These are phyloP conservation scores for Diatrype stigma DNA, from an alignment of 2,329 filamentous ascomycete genomes.

Conservation along the genomic window DNA sequence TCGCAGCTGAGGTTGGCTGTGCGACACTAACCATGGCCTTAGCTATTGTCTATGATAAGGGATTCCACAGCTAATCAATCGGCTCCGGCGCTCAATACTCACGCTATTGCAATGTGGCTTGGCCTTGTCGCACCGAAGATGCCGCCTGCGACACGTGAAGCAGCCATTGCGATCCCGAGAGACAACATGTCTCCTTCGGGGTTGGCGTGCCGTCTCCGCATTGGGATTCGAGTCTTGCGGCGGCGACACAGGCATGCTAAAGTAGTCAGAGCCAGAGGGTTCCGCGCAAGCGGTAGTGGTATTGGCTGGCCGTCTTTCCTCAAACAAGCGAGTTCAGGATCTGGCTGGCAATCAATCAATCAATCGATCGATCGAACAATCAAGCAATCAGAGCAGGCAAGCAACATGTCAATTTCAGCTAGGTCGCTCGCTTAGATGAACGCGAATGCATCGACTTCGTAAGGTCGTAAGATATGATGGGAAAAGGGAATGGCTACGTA, in stretches of 20 bases:
- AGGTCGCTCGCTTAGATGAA: no score
- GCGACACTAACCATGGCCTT: slow-evolving; percentile 6
- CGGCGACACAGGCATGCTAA: not conserved
- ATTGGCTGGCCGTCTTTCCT: no score
- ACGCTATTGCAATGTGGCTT: slow-evolving; percentile 14
- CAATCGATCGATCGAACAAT: no score
- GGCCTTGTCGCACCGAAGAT: slow-evolving; percentile 12
- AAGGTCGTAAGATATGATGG: no score
- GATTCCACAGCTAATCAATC: slow-evolving; percentile 1
- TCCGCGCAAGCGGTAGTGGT: not conserved
- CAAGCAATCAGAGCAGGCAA: no score
- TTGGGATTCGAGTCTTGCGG: not conserved
- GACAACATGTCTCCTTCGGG: slow-evolving; percentile 14
- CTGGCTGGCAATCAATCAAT: no score
- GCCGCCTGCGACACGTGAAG: slow-evolving; percentile 10
- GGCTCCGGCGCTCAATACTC: not conserved
- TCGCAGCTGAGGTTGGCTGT: slow-evolving; percentile 8
- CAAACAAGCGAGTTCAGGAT: no score
- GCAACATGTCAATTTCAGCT: no score
- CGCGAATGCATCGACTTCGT: no score
- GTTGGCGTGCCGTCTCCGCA: not conserved
- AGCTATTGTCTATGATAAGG: no score
- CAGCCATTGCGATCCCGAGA: slow-evolving; percentile 14
- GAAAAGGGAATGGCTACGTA: no score
- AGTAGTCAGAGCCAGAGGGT: not conserved